Conservation (phyloP, 352 stramenopile genomes). For the Phytophthora megakarya region DNA sequence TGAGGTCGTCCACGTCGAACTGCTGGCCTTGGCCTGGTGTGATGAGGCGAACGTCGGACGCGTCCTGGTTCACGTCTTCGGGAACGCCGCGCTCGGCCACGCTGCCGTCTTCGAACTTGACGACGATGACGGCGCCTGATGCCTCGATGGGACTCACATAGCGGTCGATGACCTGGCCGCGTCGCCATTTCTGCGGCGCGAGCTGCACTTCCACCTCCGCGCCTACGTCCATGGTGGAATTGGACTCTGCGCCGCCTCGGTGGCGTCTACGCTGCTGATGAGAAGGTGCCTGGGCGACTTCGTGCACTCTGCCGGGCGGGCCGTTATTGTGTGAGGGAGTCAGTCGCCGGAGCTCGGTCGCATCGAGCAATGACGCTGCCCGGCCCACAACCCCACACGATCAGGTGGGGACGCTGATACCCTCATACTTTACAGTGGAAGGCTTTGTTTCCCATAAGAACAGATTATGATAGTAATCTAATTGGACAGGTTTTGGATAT, state of each 20-base stretch:
- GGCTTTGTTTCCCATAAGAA: background rate
- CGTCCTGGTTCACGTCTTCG: conserved; percentile 38
- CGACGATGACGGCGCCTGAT: conserved; percentile 52
- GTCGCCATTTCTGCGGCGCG: conserved; percentile 49
- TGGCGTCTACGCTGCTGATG: conserved; percentile 11
- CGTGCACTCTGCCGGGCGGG: conserved; percentile 20
- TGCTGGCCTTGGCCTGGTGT: conserved; percentile 8
- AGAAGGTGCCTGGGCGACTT: conserved; percentile 27
- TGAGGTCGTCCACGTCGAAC: conserved; percentile 84
- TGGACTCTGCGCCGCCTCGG: conserved; percentile 20
- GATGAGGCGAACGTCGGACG: conserved; percentile 39
- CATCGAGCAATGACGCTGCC: conserved; percentile 11
- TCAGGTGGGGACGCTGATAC: conserved; percentile 6
- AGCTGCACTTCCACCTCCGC: conserved; percentile 66
- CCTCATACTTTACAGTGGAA: background rate
- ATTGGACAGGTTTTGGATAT: background rate
- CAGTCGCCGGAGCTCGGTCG: conserved; percentile 13
- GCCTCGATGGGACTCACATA: conserved; percentile 63
- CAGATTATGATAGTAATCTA: background rate
- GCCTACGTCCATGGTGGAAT: conserved; percentile 63
- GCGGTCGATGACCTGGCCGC: conserved; percentile 62
- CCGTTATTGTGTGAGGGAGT: conserved; percentile 28
- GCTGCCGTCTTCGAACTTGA: conserved; percentile 72
- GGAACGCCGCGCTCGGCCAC: conserved; percentile 51
- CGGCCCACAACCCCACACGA: conserved; percentile 26